phyloP scores from a whole-genome alignment of 2,329 filamentous ascomycete species.

The Colletotrichum agaves region DNA sequence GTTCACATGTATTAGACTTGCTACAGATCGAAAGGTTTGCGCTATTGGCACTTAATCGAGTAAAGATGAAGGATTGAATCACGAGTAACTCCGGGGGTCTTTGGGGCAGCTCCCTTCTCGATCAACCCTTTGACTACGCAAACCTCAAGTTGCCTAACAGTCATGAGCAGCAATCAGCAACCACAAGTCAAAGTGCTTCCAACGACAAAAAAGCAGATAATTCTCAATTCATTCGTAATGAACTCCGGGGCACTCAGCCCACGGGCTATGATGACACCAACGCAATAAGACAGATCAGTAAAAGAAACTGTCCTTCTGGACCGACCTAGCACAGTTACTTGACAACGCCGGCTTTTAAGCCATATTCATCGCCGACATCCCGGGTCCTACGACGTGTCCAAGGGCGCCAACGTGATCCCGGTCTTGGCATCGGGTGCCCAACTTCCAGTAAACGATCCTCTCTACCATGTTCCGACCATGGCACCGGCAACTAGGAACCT shows the following conservation, averaged over 20 bases:
- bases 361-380: slow-evolving; percentile 53
- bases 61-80: background rate
- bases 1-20: background rate
- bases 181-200: background rate
- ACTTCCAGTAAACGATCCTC: slow-evolving; percentile 77
- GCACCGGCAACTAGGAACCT: slow-evolving; percentile 73
- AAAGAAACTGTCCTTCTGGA: slow-evolving; percentile 45
- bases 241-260: slow-evolving; percentile 57
- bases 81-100: background rate
- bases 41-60: background rate
- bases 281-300: slow-evolving; percentile 49
- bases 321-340: slow-evolving; percentile 49
- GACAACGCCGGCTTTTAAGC: slow-evolving; percentile 52
- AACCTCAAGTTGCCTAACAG: background rate
- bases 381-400: slow-evolving; percentile 76
- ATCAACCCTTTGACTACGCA: too few species aligned
- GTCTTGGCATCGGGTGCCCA: slow-evolving; percentile 72
- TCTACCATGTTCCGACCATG: slow-evolving; percentile 73
- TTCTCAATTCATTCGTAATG: slow-evolving; percentile 56
- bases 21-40: background rate
- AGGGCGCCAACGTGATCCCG: slow-evolving; percentile 60
- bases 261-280: slow-evolving; percentile 67
- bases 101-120: too few species aligned
- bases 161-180: background rate
- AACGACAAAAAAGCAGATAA: slow-evolving; percentile 48